These are phyloP conservation scores for Yamadazyma aaseri DNA, from an alignment of 1,139 yeast genomes.

Conservation along the genomic window DNA sequence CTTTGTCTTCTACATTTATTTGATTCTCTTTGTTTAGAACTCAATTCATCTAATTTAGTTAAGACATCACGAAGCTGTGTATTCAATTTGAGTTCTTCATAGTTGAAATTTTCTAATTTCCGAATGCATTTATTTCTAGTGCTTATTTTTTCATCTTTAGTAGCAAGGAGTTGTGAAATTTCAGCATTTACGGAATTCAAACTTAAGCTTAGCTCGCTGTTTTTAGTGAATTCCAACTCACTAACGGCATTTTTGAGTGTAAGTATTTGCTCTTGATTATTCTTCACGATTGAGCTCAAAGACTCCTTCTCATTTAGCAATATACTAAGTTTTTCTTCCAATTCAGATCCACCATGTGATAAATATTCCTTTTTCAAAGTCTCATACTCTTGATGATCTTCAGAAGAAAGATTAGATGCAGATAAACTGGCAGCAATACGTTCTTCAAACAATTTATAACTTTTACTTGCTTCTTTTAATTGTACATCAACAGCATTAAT, in stretches of 20 bases:
- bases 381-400: conserved; percentile 61
- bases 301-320: conserved; percentile 47
- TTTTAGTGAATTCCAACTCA: conserved; percentile 29
- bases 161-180: conserved; percentile 32
- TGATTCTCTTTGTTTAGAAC: conserved; percentile 75
- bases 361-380: conserved; percentile 56
- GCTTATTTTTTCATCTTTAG: conserved; percentile 42
- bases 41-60: conserved; percentile 63
- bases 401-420: conserved; percentile 42
- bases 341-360: conserved; percentile 55
- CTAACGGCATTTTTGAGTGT: conserved; percentile 40
- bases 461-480: conserved; percentile 43
- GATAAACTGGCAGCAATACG: conserved; percentile 23
- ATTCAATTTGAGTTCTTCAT: conserved; percentile 55
- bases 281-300: conserved; percentile 35
- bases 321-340: conserved; percentile 50
- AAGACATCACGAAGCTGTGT: conserved; percentile 65
- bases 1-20: conserved; percentile 65
- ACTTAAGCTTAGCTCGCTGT: conserved; percentile 31
- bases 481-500: conserved; percentile 47
- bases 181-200: conserved; percentile 33
- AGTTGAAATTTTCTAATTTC: conserved; percentile 44
- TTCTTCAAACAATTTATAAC: conserved; percentile 46
- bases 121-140: conserved; percentile 41
- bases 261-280: conserved; percentile 43